Evolutionary conservation across 108 stramenopile genomes (phyloP).

Genomic region (Epithemia pelagica): DNA sequence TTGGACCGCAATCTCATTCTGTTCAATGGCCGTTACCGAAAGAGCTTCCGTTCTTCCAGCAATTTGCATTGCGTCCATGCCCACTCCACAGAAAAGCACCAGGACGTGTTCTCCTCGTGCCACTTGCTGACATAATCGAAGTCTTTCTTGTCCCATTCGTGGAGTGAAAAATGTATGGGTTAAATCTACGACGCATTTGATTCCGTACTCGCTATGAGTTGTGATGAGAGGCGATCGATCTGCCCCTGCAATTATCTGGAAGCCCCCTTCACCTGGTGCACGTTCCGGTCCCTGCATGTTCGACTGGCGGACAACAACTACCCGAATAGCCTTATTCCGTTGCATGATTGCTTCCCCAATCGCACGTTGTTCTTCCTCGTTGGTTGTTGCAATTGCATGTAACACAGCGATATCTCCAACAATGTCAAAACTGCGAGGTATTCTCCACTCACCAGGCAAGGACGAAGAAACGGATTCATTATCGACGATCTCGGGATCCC

Average conservation of each 20-base stretch:
- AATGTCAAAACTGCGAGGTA: conserved; percentile 55
- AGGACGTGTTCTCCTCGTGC: conserved; percentile 76
- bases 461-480: conserved; percentile 7
- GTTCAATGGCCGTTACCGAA: conserved; percentile 58
- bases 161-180: conserved; percentile 79
- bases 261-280: conserved; percentile 51
- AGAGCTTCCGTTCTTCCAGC: conserved; percentile 69
- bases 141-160: conserved; percentile 75
- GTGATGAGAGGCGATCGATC: conserved; percentile 59
- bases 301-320: conserved; percentile 36
- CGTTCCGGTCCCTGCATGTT: conserved; percentile 50
- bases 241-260: conserved; percentile 61
- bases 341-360: conserved; percentile 66
- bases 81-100: conserved; percentile 78
- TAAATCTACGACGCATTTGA: conserved; percentile 80
- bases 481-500: conserved; percentile 6
- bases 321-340: conserved; percentile 73
- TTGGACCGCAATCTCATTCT: conserved; percentile 62
- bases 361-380: conserved; percentile 26
- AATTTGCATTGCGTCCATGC: conserved; percentile 81
- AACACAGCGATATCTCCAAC: conserved; percentile 82
- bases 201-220: conserved; percentile 73
- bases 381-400: conserved; percentile 34
- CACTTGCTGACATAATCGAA: conserved; percentile 75
- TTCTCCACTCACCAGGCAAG: not conserved